A percentile compares a stretch with the other conserved stretches of the same genome.
phyloP scores from a whole-genome alignment of 1,284 basidiomycete species.

The Moesziomyces sp. region DNA sequence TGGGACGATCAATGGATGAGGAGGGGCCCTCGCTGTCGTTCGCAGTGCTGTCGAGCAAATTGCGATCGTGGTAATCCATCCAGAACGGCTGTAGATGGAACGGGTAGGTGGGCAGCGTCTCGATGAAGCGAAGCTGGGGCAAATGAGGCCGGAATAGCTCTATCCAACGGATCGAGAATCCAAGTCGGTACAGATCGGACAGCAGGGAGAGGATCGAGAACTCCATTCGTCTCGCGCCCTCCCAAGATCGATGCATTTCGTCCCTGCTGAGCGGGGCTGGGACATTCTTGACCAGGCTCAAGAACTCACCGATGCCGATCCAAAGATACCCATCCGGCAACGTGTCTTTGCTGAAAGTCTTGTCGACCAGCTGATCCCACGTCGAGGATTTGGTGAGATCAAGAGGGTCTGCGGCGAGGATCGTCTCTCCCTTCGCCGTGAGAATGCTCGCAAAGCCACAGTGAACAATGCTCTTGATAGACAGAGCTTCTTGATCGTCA shows the following conservation, averaged over 20 bases:
- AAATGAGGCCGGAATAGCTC: slow-evolving; percentile 29
- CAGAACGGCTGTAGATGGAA: slow-evolving; percentile 43
- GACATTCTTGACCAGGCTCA: neutral
- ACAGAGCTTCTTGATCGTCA: neutral
- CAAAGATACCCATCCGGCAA: neutral
- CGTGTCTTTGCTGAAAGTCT: neutral
- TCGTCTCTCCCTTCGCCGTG: neutral
- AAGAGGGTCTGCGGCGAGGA: neutral
- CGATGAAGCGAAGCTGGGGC: slow-evolving; percentile 8
- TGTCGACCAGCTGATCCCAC: neutral
- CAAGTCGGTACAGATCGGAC: slow-evolving; percentile 20
- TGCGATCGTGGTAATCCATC: slow-evolving; percentile 54
- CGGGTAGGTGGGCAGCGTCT: slow-evolving; percentile 33
- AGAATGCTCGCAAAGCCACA: neutral
- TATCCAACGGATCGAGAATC: slow-evolving; percentile 32
- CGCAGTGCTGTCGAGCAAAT: slow-evolving; percentile 18
- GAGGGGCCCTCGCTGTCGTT: neutral
- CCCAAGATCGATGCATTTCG: neutral
- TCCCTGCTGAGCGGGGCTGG: neutral
- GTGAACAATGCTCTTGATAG: neutral
- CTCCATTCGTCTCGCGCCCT: neutral
- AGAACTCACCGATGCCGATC: slow-evolving; percentile 8
- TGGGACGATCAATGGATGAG: neutral
- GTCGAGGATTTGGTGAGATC: neutral
- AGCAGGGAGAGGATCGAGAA: slow-evolving; percentile 9